Conservation (phyloP, 1,139 yeast species). For the Saccharomycopsis phalli region DNA sequence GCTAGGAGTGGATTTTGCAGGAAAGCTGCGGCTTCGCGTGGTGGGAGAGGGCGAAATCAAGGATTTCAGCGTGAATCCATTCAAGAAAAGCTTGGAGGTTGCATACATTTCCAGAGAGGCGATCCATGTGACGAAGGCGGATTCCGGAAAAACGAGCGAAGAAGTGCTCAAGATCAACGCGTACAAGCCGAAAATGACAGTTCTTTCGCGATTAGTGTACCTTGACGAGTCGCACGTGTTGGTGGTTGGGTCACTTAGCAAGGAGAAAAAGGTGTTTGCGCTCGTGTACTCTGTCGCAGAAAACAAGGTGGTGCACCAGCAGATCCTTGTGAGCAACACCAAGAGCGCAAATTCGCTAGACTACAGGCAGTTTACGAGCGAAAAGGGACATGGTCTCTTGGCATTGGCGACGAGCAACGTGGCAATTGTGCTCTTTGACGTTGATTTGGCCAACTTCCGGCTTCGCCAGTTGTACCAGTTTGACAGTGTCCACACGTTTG, state of each 20-base stretch:
- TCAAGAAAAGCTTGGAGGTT: background rate
- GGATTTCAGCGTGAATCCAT: background rate
- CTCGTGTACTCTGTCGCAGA: constrained; percentile 1
- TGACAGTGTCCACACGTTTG: constrained; percentile 16
- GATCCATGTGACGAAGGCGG: too few relatives aligned
- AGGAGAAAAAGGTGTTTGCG: constrained; percentile 7
- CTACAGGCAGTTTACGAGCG: background rate
- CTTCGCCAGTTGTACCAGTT: constrained; percentile 9
- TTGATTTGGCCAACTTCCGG: constrained; percentile 19
- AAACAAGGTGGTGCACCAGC: background rate
- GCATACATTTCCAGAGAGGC: too few relatives aligned
- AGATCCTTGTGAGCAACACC: constrained; percentile 5
- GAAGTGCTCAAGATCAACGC: too few relatives aligned
- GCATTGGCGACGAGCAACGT: constrained; percentile 18
- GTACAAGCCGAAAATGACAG: too few relatives aligned
- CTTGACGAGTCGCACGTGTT: constrained; percentile 3
- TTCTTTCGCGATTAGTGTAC: background rate
- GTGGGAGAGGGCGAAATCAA: constrained; percentile 2
- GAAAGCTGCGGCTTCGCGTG: background rate
- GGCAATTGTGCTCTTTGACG: constrained; percentile 8
- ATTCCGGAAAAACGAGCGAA: too few relatives aligned
- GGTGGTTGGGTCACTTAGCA: constrained; percentile 11
- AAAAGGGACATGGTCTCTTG: constrained; percentile 7
- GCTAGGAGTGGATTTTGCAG: background rate
- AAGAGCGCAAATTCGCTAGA: constrained; percentile 16